Evolutionary conservation across 1,284 basidiomycete genomes (phyloP).

Genomic region (Tilletia indica): DNA sequence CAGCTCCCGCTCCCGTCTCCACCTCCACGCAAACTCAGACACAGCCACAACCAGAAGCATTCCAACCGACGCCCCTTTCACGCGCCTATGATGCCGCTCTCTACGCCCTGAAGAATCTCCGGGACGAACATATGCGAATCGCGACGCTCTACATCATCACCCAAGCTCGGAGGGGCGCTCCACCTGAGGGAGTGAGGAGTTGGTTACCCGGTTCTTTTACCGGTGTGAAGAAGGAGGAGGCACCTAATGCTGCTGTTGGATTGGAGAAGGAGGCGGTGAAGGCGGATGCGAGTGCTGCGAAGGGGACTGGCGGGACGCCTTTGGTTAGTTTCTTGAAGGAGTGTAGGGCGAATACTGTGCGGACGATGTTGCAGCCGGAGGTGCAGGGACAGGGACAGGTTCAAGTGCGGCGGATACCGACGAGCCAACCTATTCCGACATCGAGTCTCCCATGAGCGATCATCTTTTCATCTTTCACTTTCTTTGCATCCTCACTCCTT

Average conservation of each 20-base stretch:
- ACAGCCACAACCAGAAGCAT: background rate
- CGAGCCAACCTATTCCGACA: no score
- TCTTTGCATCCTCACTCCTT: no score
- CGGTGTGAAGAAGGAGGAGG: slow-evolving; percentile 20
- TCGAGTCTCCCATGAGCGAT: no score
- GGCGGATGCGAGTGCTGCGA: slow-evolving; percentile 20
- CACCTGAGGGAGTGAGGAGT: slow-evolving; percentile 33
- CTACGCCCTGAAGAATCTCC: slow-evolving; percentile 71
- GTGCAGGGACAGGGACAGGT: background rate
- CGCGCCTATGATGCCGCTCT: slow-evolving; percentile 70
- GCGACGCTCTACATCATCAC: slow-evolving; percentile 70
- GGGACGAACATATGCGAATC: slow-evolving; percentile 83
- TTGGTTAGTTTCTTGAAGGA: slow-evolving; percentile 46
- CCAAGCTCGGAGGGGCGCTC: slow-evolving; percentile 40
- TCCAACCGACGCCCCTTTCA: slow-evolving; percentile 16
- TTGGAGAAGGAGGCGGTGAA: slow-evolving; percentile 18
- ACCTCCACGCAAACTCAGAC: slow-evolving; percentile 8
- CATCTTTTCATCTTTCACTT: no score
- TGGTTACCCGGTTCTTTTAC: slow-evolving; percentile 33
- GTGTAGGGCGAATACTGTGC: slow-evolving; percentile 46
- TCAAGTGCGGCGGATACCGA: background rate
- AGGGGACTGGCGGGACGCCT: slow-evolving; percentile 52
- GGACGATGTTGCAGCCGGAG: slow-evolving; percentile 33
- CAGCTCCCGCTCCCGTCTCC: slow-evolving; percentile 23
- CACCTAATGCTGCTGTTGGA: slow-evolving; percentile 24